Conservation (phyloP, 192 early-diverging fungal species). For the Entophlyctis helioformis region DNA sequence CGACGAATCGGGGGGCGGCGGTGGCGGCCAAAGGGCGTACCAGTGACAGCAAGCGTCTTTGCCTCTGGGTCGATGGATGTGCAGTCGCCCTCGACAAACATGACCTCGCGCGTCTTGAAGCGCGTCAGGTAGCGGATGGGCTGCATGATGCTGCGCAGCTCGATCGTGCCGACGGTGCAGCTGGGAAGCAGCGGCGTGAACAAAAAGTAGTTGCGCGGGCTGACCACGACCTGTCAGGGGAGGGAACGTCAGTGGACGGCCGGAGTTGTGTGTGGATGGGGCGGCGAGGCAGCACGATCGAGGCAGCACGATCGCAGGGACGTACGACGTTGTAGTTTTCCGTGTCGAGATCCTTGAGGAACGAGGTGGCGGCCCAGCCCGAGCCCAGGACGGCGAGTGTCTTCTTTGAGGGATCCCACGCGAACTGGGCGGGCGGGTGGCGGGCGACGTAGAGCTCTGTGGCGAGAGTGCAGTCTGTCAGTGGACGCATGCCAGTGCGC, state of each 20-base stretch:
- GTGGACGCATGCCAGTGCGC: too few relatives aligned
- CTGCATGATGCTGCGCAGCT: constrained; percentile 75
- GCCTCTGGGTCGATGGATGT: constrained; percentile 72
- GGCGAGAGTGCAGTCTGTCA: constrained; percentile 1
- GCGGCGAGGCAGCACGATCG: too few relatives aligned
- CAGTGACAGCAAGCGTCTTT: constrained; percentile 69
- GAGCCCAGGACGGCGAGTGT: constrained; percentile 33
- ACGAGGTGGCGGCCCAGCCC: constrained; percentile 37
- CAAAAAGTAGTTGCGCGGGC: constrained; percentile 84
- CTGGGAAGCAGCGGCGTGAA: constrained; percentile 40
- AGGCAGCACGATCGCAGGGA: too few relatives aligned
- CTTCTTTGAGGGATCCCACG: constrained; percentile 36
- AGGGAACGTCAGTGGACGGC: too few relatives aligned
- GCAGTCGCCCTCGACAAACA: constrained; percentile 84
- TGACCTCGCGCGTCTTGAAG: constrained; percentile 73
- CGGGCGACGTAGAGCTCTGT: constrained; percentile 24
- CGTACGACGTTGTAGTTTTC: constrained; percentile 65
- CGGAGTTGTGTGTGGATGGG: too few relatives aligned
- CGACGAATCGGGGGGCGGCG: too few relatives aligned
- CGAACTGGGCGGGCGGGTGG: constrained; percentile 30
- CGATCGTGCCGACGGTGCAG: constrained; percentile 81
- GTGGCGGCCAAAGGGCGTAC: constrained; percentile 24
- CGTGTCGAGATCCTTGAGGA: constrained; percentile 65
- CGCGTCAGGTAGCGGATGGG: constrained; percentile 78
- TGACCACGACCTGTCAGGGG: constrained; percentile 49